These are phyloP conservation scores for Domatiomyces catenatus DNA, from an alignment of 2,329 filamentous ascomycete genomes.

Conservation along the genomic window DNA sequence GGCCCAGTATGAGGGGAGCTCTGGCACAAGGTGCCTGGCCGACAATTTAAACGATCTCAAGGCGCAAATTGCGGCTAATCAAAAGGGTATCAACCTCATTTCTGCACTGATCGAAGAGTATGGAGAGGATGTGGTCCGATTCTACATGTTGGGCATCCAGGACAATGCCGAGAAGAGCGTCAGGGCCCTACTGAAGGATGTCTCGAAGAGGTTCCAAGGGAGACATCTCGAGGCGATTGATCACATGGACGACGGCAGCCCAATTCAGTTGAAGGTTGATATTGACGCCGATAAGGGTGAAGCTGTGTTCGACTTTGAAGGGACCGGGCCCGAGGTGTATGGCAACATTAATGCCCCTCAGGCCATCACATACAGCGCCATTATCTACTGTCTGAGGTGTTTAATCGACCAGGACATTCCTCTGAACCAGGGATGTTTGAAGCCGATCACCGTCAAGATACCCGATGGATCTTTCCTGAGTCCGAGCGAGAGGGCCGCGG, in stretches of 20 bases:
- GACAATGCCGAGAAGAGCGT: constrained; percentile 65
- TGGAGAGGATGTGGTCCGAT: constrained; percentile 58
- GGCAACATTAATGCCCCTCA: constrained; percentile 68
- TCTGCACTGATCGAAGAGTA: constrained; percentile 61
- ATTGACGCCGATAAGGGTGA: constrained; percentile 61
- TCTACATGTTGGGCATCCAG: constrained; percentile 74
- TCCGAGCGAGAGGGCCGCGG: constrained; percentile 60
- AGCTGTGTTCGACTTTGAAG: constrained; percentile 62
- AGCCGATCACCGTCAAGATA: constrained; percentile 59
- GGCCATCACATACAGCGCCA: constrained; percentile 67
- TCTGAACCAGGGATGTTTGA: constrained; percentile 70
- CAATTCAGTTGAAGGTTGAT: constrained; percentile 57
- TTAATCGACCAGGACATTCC: constrained; percentile 71
- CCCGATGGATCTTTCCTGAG: constrained; percentile 58
- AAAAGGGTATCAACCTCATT: constrained; percentile 70
- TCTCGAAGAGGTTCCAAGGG: constrained; percentile 54
- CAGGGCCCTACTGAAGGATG: constrained; percentile 53
- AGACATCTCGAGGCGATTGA: constrained; percentile 59
- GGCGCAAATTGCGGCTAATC: constrained; percentile 74
- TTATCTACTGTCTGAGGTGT: constrained; percentile 72
- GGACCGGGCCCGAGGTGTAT: constrained; percentile 66
- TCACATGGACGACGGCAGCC: constrained; percentile 76
- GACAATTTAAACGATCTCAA: constrained; percentile 81
- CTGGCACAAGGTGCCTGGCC: constrained; percentile 59
- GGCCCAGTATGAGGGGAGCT: constrained; percentile 58